Conservation (phyloP, 768 basidiomycete species). For the Tricholomella constricta region DNA sequence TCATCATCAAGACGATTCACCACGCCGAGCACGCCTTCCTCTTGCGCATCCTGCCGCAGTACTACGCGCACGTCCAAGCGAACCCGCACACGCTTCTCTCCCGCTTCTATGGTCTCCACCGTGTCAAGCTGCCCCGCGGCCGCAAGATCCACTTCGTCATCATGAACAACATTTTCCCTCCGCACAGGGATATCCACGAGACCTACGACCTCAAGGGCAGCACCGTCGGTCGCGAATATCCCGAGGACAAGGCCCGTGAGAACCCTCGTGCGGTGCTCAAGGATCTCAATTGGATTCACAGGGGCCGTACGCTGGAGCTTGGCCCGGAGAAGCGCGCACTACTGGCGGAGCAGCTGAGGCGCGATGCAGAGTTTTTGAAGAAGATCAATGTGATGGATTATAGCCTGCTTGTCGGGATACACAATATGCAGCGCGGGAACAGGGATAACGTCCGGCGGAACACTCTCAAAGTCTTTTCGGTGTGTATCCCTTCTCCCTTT, state of each 20-base stretch:
- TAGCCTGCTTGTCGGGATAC: conserved; percentile 90
- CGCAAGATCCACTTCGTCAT: conserved; percentile 98
- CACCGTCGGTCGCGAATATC: conserved; percentile 84
- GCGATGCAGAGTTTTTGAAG: conserved; percentile 87
- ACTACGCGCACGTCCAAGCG: conserved; percentile 80
- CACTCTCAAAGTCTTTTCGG: conserved; percentile 90
- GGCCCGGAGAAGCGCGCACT: conserved; percentile 95
- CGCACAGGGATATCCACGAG: conserved; percentile 96
- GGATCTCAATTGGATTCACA: conserved; percentile 95
- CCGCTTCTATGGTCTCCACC: conserved; percentile 95
- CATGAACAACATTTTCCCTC: conserved; percentile 99
- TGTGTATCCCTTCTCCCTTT: conserved; percentile 38
- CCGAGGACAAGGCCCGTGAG: conserved; percentile 76
- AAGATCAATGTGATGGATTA: conserved; percentile 94
- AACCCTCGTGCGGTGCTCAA: conserved; percentile 92
- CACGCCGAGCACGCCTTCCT: conserved; percentile 95
- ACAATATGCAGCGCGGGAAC: conserved; percentile 89
- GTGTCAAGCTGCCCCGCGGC: conserved; percentile 93
- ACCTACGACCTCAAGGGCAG: conserved; percentile 97
- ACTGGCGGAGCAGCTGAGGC: conserved; percentile 85
- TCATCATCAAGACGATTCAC: conserved; percentile 99
- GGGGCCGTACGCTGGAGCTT: conserved; percentile 76
- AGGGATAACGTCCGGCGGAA: conserved; percentile 88
- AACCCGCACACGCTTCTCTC: conserved; percentile 95
- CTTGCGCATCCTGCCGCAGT: conserved; percentile 77